These are phyloP conservation scores for Cordia subcordata DNA, from an alignment of 257 asterid species.

Conservation along the genomic window DNA sequence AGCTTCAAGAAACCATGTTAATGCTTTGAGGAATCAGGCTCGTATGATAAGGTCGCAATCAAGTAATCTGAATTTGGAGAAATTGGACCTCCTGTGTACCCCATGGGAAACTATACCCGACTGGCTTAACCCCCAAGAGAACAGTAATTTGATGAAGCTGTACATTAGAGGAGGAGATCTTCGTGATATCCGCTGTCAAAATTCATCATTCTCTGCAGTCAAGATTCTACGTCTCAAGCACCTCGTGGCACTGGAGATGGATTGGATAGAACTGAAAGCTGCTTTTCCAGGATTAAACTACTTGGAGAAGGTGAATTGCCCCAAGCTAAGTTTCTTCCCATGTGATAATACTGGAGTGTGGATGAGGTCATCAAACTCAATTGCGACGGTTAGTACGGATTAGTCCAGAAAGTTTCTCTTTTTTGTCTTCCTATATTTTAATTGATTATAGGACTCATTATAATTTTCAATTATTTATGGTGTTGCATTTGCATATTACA, in stretches of 20 bases:
- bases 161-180: too few relatives aligned
- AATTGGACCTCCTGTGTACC: slow-evolving; percentile 46
- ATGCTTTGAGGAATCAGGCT: too few relatives aligned
- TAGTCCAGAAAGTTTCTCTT: too few relatives aligned
- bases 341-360: slow-evolving; percentile 43
- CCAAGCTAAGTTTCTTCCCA: slow-evolving; percentile 40
- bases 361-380: too few relatives aligned
- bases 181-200: not conserved
- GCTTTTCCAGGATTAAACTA: slow-evolving; percentile 33
- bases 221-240: slow-evolving; percentile 40
- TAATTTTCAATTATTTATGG: too few relatives aligned
- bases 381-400: too few relatives aligned
- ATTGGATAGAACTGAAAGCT: slow-evolving; percentile 33
- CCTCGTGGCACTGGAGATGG: slow-evolving; percentile 33
- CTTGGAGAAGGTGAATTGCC: slow-evolving; percentile 44
- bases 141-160: slow-evolving; percentile 21
- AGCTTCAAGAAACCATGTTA: too few relatives aligned
- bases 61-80: too few relatives aligned
- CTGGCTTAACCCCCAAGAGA: slow-evolving; percentile 24
- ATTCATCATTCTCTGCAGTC: slow-evolving; percentile 22
- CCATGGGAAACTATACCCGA: slow-evolving; percentile 20
- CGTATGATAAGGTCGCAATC: too few relatives aligned
- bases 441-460: too few relatives aligned
- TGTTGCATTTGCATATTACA: too few relatives aligned
- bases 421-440: too few relatives aligned